Percentiles rank a stretch among this genome's conserved stretches.
Conservation (phyloP, 1,284 basidiomycete genomes). For the Pseudozyma thailandica region DNA sequence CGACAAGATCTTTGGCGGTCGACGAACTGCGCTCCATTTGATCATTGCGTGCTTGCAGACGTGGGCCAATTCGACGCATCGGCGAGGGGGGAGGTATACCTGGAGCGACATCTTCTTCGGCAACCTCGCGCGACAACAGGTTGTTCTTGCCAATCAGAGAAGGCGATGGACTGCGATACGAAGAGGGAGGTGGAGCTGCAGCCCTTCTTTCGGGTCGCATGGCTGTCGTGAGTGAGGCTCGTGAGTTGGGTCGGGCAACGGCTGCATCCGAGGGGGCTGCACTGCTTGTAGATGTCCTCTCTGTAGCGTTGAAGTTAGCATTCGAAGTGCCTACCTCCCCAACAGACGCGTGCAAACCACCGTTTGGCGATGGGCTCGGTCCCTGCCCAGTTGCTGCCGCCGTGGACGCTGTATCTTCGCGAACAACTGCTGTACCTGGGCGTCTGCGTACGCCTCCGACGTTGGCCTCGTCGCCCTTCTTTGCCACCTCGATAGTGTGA, state of each 20-base stretch:
- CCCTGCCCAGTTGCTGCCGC: slow-evolving; percentile 12
- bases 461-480: slow-evolving; percentile 32
- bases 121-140: slow-evolving; percentile 18
- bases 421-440: slow-evolving; percentile 40
- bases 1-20: slow-evolving; percentile 41
- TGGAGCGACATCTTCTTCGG: slow-evolving; percentile 16
- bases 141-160: slow-evolving; percentile 17
- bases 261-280: slow-evolving; percentile 12
- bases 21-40: slow-evolving; percentile 20
- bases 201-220: slow-evolving; percentile 33
- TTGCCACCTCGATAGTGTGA: slow-evolving; percentile 57
- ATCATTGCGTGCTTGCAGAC: slow-evolving; percentile 44
- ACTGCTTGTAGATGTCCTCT: slow-evolving; percentile 13
- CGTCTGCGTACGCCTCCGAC: slow-evolving; percentile 26
- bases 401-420: slow-evolving; percentile 15
- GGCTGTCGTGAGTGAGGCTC: slow-evolving; percentile 27
- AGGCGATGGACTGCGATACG: slow-evolving; percentile 45
- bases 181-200: slow-evolving; percentile 41
- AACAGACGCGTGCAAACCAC: slow-evolving; percentile 6
- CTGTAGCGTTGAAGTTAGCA: background rate
- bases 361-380: slow-evolving; percentile 17
- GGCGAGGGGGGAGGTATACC: background rate
- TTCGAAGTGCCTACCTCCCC: slow-evolving; percentile 4
- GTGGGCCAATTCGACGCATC: slow-evolving; percentile 15
- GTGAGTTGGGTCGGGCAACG: slow-evolving; percentile 29